Conservation (phyloP, 768 basidiomycete genomes). For the Collybia sordida region DNA sequence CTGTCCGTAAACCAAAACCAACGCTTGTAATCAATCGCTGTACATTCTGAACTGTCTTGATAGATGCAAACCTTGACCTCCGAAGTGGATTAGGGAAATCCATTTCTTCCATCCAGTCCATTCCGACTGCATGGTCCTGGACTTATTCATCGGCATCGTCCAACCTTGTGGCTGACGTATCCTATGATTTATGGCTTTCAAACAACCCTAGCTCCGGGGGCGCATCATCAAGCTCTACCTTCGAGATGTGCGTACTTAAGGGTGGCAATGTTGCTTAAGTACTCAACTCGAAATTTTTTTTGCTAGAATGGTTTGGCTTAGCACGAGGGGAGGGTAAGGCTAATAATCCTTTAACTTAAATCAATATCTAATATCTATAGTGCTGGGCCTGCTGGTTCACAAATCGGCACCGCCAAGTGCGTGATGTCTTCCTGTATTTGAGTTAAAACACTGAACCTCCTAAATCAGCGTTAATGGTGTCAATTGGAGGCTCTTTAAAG, state of each 20-base stretch:
- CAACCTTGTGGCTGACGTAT: constrained; percentile 22
- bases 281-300: not conserved
- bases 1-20: constrained; percentile 11
- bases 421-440: not conserved
- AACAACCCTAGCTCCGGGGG: constrained; percentile 12
- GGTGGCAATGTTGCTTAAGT: too few species aligned
- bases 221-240: constrained; percentile 19
- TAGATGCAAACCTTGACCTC: constrained; percentile 22
- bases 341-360: not conserved
- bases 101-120: constrained; percentile 14
- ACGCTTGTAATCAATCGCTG: not conserved
- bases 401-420: constrained; percentile 28
- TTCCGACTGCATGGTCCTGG: constrained; percentile 22
- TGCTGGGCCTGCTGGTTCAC: constrained; percentile 32
- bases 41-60: not conserved
- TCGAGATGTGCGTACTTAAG: constrained; percentile 21
- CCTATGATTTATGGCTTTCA: constrained; percentile 24
- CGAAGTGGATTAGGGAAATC: constrained; percentile 18
- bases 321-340: constrained; percentile 29
- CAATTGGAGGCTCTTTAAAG: constrained; percentile 32
- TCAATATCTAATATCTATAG: constrained; percentile 6
- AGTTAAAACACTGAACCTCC: not conserved
- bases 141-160: constrained; percentile 21
- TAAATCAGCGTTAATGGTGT: constrained; percentile 20
- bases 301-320: constrained; percentile 33